These are phyloP conservation scores for Fusarium domesticum DNA, from an alignment of 2,329 filamentous ascomycete genomes.

Conservation along the genomic window DNA sequence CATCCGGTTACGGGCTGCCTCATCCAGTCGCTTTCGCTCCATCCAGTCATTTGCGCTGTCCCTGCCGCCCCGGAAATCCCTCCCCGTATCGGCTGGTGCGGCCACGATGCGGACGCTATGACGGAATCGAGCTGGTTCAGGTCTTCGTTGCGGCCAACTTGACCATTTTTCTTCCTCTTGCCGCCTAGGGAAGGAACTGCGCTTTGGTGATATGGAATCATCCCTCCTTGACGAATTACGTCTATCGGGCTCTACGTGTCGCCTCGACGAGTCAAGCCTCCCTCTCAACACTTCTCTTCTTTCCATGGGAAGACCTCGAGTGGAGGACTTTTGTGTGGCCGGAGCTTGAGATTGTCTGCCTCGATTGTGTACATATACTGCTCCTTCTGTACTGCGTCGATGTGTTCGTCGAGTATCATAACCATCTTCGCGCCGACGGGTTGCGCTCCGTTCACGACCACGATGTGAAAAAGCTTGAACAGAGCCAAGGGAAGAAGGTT, in stretches of 20 bases:
- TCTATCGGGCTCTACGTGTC: not conserved
- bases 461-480: not conserved
- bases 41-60: not conserved
- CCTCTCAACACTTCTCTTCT: not conserved
- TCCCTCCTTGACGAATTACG: not conserved
- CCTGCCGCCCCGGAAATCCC: not conserved
- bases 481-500: not conserved
- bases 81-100: not conserved
- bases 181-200: not conserved
- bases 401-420: not conserved
- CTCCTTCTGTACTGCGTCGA: not conserved
- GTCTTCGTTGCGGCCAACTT: not conserved
- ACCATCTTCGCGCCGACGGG: not conserved
- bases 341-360: not conserved
- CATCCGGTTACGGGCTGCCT: not conserved
- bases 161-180: not conserved
- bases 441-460: not conserved
- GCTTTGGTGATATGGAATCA: not conserved
- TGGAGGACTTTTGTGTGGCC: not conserved
- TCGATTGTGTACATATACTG: not conserved
- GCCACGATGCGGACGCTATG: not conserved
- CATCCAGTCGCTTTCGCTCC: not conserved
- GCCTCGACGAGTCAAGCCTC: not conserved
- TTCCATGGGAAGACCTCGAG: not conserved
- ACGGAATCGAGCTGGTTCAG: not conserved